Percentiles rank a stretch among this genome's conserved stretches.
These are phyloP conservation scores for Saturnispora kantuleensis DNA, from an alignment of 805 yeast genomes.

Conservation along the genomic window DNA sequence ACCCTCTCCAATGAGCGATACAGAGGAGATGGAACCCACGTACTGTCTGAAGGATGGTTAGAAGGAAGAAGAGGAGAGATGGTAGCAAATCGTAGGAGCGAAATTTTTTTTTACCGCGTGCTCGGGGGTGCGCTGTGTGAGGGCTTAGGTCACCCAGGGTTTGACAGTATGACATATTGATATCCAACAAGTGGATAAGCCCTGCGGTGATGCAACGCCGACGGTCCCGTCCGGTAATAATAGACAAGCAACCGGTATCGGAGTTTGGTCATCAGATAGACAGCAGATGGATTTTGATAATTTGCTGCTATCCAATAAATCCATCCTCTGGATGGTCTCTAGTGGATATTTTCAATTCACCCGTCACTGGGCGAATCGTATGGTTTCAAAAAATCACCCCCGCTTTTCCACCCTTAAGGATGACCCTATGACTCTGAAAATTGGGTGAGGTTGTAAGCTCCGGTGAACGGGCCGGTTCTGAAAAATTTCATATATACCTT, in stretches of 20 bases:
- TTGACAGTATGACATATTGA: neutral
- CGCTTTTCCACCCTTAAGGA: neutral
- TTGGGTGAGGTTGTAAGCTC: neutral
- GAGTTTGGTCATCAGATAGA: too few relatives aligned
- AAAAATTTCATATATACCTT: neutral
- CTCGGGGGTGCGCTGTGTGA: neutral
- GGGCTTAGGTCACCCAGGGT: slow-evolving; percentile 1
- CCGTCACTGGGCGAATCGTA: too few relatives aligned
- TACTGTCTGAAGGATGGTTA: slow-evolving; percentile 30
- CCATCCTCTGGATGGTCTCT: too few relatives aligned
- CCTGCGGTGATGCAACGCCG: too few relatives aligned
- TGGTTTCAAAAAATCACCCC: neutral
- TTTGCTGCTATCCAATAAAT: too few relatives aligned
- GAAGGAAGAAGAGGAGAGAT: slow-evolving; percentile 1
- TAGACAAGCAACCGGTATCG: too few relatives aligned
- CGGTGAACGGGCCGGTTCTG: slow-evolving; percentile 3
- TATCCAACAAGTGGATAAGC: neutral
- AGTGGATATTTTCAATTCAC: too few relatives aligned
- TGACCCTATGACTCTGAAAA: neutral
- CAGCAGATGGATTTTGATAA: too few relatives aligned
- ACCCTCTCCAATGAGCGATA: slow-evolving; percentile 5
- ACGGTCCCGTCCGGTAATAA: too few relatives aligned
- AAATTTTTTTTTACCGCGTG: neutral
- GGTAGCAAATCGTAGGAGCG: neutral
- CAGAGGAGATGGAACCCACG: slow-evolving; percentile 17